A percentile compares a stretch with the other conserved stretches of the same genome.
Conservation (phyloP, 1,139 yeast species). For the Suhomyces panamericanus region DNA sequence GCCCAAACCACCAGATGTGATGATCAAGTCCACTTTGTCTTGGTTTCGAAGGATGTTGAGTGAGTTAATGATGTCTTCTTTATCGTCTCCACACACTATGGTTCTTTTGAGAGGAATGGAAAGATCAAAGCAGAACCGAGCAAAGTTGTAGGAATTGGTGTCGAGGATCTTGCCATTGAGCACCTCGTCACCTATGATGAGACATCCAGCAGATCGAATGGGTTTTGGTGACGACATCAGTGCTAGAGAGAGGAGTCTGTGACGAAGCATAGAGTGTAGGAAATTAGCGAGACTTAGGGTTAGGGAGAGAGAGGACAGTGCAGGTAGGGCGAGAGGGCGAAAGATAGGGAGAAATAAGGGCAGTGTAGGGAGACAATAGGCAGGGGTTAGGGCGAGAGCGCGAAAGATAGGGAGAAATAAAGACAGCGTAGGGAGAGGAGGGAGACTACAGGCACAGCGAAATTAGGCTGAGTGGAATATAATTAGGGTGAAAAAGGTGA, state of each 20-base stretch:
- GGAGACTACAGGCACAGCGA: too few species aligned
- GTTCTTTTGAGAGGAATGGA: constrained; percentile 68
- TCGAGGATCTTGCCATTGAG: constrained; percentile 84
- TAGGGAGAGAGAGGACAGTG: too few species aligned
- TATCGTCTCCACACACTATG: constrained; percentile 76
- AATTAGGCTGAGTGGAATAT: too few species aligned
- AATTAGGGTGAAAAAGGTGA: too few species aligned
- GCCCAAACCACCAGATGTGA: constrained; percentile 86
- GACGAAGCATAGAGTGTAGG: background rate
- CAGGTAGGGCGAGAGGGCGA: too few species aligned
- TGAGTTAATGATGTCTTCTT: constrained; percentile 58
- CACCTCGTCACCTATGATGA: constrained; percentile 85
- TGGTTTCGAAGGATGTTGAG: constrained; percentile 44
- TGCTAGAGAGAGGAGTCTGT: background rate
- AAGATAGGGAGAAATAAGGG: too few species aligned
- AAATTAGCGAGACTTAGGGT: background rate
- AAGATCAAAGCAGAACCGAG: constrained; percentile 62
- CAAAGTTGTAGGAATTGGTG: constrained; percentile 72
- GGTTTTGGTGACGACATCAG: constrained; percentile 2
- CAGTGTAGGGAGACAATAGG: too few species aligned
- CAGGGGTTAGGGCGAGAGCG: too few species aligned
- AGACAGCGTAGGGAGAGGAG: too few species aligned
- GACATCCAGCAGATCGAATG: constrained; percentile 37
- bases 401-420: background rate
- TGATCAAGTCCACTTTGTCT: constrained; percentile 60